phyloP scores from a whole-genome alignment of 2,329 filamentous ascomycete species.

The Talaromyces sp. region DNA sequence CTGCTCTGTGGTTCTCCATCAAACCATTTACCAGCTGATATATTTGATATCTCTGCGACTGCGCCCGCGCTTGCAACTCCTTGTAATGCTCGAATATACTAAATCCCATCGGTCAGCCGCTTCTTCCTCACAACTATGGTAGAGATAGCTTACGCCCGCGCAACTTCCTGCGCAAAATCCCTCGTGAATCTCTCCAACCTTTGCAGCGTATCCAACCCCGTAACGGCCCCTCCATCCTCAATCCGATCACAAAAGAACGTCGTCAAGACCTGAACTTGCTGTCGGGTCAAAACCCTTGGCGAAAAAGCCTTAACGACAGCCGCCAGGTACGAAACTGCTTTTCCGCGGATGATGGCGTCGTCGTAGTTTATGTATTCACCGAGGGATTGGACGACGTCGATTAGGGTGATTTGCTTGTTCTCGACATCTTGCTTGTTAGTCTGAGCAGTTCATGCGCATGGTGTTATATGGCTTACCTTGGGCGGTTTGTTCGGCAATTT shows the following conservation, averaged over 20 bases:
- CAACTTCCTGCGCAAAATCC: slow-evolving; percentile 52
- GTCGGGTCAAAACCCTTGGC: slow-evolving; percentile 55
- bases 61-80: slow-evolving; percentile 58
- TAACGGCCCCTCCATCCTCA: slow-evolving; percentile 59
- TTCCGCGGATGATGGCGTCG: slow-evolving; percentile 57
- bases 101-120: neutral
- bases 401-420: slow-evolving; percentile 56
- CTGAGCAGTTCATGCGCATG: neutral
- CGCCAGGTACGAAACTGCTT: slow-evolving; percentile 49
- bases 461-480: slow-evolving; percentile 34
- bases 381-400: slow-evolving; percentile 60
- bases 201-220: slow-evolving; percentile 58
- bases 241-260: slow-evolving; percentile 64
- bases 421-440: slow-evolving; percentile 49
- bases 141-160: slow-evolving; percentile 46
- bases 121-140: neutral
- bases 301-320: slow-evolving; percentile 48
- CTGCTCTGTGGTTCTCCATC: slow-evolving; percentile 58
- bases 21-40: slow-evolving; percentile 59
- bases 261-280: slow-evolving; percentile 60
- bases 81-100: slow-evolving; percentile 53
- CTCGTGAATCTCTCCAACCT: slow-evolving; percentile 58
- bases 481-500: slow-evolving; percentile 44
- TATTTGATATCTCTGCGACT: slow-evolving; percentile 62
- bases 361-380: slow-evolving; percentile 66